A percentile compares a stretch with the other conserved stretches of the same genome.
Conservation (phyloP, 2,329 filamentous ascomycete species). For the Colletotrichum eleusines region DNA sequence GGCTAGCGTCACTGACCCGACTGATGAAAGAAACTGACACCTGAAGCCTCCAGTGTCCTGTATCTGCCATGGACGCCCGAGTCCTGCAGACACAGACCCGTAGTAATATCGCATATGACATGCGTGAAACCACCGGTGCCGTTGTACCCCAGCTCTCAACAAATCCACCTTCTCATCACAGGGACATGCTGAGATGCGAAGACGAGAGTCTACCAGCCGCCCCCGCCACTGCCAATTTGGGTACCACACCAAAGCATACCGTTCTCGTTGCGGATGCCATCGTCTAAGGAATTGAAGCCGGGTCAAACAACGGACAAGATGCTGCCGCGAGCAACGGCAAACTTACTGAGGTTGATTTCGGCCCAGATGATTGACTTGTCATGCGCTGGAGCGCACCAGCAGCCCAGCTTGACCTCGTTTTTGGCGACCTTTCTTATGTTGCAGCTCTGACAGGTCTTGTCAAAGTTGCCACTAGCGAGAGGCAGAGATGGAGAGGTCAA, state of each 20-base stretch:
- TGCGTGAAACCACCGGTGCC: not conserved
- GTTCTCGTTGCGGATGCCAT: conserved; percentile 35
- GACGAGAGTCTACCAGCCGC: not conserved
- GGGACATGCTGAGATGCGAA: not conserved
- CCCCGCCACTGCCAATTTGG: conserved; percentile 29
- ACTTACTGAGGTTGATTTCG: conserved; percentile 22
- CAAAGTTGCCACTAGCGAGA: conserved; percentile 17
- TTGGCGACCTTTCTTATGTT: conserved; percentile 26
- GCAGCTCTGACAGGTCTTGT: conserved; percentile 32
- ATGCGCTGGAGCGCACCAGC: not conserved
- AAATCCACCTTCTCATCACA: too few species aligned
- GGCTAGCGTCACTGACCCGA: not conserved
- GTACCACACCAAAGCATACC: conserved; percentile 34
- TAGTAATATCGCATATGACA: not conserved
- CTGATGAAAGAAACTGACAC: not conserved
- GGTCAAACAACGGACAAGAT: not conserved
- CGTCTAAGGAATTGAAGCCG: not conserved
- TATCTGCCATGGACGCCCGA: not conserved
- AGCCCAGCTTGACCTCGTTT: conserved; percentile 4
- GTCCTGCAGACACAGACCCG: not conserved
- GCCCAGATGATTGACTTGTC: not conserved
- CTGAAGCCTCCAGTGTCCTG: not conserved
- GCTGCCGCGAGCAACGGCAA: too few species aligned
- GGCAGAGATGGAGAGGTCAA: too few species aligned
- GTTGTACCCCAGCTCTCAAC: too few species aligned